These are phyloP conservation scores for Ophiostoma piceae DNA, from an alignment of 2,329 filamentous ascomycete species.

Conservation along the genomic window DNA sequence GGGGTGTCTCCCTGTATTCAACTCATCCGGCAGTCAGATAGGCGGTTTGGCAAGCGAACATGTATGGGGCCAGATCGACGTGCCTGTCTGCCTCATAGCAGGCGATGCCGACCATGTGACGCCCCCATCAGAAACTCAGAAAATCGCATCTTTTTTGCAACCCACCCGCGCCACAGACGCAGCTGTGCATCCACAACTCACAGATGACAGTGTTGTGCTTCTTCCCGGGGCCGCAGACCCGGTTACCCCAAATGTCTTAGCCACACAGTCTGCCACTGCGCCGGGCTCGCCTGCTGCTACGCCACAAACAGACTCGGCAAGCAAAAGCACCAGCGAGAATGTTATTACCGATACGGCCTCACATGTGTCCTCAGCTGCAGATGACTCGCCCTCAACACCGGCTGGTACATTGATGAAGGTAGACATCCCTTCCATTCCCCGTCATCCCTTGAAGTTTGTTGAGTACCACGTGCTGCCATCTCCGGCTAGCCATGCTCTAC, in stretches of 20 bases:
- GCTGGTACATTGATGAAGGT: conserved; percentile 37
- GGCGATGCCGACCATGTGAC: conserved; percentile 74
- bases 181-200: background rate
- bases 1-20: conserved; percentile 61
- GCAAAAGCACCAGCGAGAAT: background rate
- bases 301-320: background rate
- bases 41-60: conserved; percentile 65
- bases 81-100: conserved; percentile 73
- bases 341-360: too few relatives aligned
- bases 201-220: background rate
- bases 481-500: conserved; percentile 75
- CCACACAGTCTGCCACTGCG: too few relatives aligned
- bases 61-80: conserved; percentile 65
- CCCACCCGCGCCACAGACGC: background rate
- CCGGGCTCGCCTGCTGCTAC: background rate
- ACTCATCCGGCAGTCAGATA: conserved; percentile 42
- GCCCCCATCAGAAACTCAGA: conserved; percentile 33
- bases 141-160: conserved; percentile 31
- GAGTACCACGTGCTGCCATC: conserved; percentile 66
- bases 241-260: background rate
- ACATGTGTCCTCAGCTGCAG: background rate
- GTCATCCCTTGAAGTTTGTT: conserved; percentile 45
- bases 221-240: background rate
- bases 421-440: conserved; percentile 45
- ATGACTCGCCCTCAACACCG: conserved; percentile 34